These are phyloP conservation scores for Podospora sp. DNA, from an alignment of 495 filamentous ascomycete species.

Conservation along the genomic window DNA sequence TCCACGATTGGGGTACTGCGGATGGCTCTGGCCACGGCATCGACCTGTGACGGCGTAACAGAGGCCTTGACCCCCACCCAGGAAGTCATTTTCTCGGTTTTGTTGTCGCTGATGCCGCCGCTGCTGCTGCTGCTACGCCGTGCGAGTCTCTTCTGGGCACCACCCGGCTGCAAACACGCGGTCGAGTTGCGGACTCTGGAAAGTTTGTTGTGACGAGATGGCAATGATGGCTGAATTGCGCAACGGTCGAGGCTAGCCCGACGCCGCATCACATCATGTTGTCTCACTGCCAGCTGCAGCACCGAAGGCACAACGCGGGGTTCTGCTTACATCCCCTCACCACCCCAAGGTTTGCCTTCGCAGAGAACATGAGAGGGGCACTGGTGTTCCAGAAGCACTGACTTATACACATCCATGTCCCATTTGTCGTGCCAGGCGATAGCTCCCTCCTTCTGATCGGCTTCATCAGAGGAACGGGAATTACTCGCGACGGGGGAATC, in stretches of 20 bases:
- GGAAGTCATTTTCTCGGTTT: slow-evolving; percentile 28
- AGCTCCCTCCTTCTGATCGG: background rate
- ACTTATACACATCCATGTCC: background rate
- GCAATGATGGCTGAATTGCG: slow-evolving; percentile 7
- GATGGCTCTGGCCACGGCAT: slow-evolving; percentile 50
- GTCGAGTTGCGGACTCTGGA: background rate
- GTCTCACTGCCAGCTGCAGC: background rate
- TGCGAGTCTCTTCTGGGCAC: background rate
- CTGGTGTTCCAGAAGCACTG: background rate
- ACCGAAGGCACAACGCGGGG: background rate
- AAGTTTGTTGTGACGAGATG: background rate
- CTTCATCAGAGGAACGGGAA: too few species aligned
- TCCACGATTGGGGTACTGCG: slow-evolving; percentile 78
- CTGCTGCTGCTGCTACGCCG: background rate
- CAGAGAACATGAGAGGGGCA: background rate
- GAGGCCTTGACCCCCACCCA: slow-evolving; percentile 37
- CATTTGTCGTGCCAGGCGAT: background rate
- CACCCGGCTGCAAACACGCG: background rate
- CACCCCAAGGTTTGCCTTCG: background rate
- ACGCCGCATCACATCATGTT: slow-evolving; percentile 3
- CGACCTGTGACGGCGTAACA: slow-evolving; percentile 35
- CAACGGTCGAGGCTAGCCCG: background rate
- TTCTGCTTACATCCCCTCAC: background rate
- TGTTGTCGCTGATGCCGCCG: background rate
- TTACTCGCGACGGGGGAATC: background rate